These are phyloP conservation scores for Rhexocercosporidium sp. DNA, from an alignment of 2,329 filamentous ascomycete species.

Conservation along the genomic window DNA sequence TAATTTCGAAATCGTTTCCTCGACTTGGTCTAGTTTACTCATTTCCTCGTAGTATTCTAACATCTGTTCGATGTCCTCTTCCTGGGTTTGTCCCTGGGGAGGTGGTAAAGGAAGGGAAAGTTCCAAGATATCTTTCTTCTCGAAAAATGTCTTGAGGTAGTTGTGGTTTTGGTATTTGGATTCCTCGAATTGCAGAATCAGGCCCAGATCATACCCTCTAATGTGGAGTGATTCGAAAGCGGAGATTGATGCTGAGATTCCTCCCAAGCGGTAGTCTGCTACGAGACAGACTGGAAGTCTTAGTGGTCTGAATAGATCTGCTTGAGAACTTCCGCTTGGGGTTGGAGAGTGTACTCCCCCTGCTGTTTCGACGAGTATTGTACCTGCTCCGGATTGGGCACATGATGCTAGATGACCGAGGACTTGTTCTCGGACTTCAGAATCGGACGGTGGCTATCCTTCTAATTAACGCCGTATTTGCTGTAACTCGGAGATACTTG, in stretches of 20 bases:
- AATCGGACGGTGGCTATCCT: slow-evolving; percentile 54
- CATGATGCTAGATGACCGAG: slow-evolving; percentile 51
- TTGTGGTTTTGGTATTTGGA: slow-evolving; percentile 68
- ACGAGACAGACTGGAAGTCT: slow-evolving; percentile 76
- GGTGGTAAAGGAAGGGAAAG: slow-evolving; percentile 66
- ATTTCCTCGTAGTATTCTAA: slow-evolving; percentile 63
- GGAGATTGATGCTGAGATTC: slow-evolving; percentile 80
- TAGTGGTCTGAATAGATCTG: slow-evolving; percentile 76
- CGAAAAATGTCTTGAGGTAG: slow-evolving; percentile 73
- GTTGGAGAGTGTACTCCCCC: slow-evolving; percentile 82
- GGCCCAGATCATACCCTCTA: slow-evolving; percentile 79
- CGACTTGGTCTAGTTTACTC: slow-evolving; percentile 47
- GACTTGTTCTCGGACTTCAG: slow-evolving; percentile 55
- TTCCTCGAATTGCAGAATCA: slow-evolving; percentile 72
- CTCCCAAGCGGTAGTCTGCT: slow-evolving; percentile 76
- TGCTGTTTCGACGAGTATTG: slow-evolving; percentile 79
- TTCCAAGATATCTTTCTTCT: slow-evolving; percentile 60
- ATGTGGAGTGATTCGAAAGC: slow-evolving; percentile 79
- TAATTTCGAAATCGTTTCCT: slow-evolving; percentile 56
- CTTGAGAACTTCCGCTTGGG: slow-evolving; percentile 77
- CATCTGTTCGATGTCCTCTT: slow-evolving; percentile 63
- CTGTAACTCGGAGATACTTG: slow-evolving; percentile 27
- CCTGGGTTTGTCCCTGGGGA: slow-evolving; percentile 41
- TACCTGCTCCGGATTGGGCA: slow-evolving; percentile 52
- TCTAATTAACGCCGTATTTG: slow-evolving; percentile 29